phyloP scores from a whole-genome alignment of 2,329 filamentous ascomycete genomes.

The Colletotrichum agaves region DNA sequence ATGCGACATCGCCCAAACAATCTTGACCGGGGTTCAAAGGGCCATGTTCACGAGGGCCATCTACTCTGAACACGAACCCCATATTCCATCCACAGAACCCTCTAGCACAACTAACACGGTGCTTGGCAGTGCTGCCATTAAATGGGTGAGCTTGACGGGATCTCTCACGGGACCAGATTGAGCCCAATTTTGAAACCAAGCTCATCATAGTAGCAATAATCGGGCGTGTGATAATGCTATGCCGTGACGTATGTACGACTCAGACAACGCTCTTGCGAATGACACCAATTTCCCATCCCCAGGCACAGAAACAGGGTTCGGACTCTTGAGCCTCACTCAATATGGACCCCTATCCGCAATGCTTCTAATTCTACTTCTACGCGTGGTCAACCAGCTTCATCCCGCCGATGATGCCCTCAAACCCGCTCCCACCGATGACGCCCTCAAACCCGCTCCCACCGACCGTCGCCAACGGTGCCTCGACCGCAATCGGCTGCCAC shows the following conservation, averaged over 20 bases:
- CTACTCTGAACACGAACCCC: neutral
- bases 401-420: conserved; percentile 30
- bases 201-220: neutral
- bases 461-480: conserved; percentile 30
- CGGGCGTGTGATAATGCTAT: neutral
- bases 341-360: neutral
- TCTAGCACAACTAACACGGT: conserved; percentile 2
- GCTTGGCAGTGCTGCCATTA: neutral
- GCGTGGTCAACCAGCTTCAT: conserved; percentile 33
- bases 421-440: conserved; percentile 25
- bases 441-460: conserved; percentile 32
- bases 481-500: conserved; percentile 33
- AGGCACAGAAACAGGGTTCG: neutral
- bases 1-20: conserved; percentile 21
- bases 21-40: conserved; percentile 1
- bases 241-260: conserved; percentile 13
- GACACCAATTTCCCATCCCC: conserved; percentile 1
- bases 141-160: neutral
- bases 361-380: conserved; percentile 16
- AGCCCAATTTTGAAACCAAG: neutral
- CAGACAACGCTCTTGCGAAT: conserved; percentile 11
- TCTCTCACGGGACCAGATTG: neutral
- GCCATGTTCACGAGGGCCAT: neutral
- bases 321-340: neutral
- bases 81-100: conserved; percentile 9